Evolutionary conservation across 2,329 filamentous ascomycete genomes (phyloP).

Genomic region (Chalaropsis thielavioides): DNA sequence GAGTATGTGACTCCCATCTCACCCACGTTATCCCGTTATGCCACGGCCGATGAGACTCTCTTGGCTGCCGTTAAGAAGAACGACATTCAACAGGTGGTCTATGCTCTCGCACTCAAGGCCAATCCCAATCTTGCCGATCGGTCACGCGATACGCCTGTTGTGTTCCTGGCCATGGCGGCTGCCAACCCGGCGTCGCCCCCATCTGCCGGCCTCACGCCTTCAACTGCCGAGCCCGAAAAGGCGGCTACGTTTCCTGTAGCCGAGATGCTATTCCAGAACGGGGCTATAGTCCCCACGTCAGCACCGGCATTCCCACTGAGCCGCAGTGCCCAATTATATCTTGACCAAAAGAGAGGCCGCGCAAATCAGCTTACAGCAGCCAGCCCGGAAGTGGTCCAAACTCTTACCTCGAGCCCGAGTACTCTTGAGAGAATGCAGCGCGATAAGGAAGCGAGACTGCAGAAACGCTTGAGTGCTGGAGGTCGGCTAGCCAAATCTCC

Average conservation of each 20-base stretch:
- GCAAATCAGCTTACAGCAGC: conserved; percentile 31
- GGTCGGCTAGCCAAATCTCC: conserved; percentile 54
- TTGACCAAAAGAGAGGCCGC: conserved; percentile 59
- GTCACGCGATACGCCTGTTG: conserved; percentile 72
- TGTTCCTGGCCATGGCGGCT: conserved; percentile 82
- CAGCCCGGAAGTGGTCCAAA: conserved; percentile 29
- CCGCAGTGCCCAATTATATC: conserved; percentile 62
- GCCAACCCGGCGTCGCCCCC: conserved; percentile 72
- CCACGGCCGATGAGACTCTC: conserved; percentile 71
- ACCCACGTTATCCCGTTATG: conserved; percentile 57
- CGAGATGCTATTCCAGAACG: conserved; percentile 84
- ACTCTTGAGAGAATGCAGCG: conserved; percentile 34
- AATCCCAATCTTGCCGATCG: conserved; percentile 79
- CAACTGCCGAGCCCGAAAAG: conserved; percentile 33
- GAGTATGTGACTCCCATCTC: conserved; percentile 69
- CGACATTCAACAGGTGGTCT: conserved; percentile 84
- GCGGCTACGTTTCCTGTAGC: conserved; percentile 69
- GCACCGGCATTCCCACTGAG: conserved; percentile 75
- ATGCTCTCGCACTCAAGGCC: conserved; percentile 71
- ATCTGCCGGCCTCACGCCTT: conserved; percentile 32
- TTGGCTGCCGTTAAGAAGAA: conserved; percentile 91
- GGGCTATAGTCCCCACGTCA: conserved; percentile 65
- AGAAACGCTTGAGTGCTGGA: conserved; percentile 67
- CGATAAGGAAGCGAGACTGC: conserved; percentile 54
- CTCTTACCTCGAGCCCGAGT: conserved; percentile 38